Percentiles rank a stretch among this genome's conserved stretches.
These are phyloP conservation scores for Coniosporium tulheliwenetii DNA, from an alignment of 2,329 filamentous ascomycete genomes.

Conservation along the genomic window DNA sequence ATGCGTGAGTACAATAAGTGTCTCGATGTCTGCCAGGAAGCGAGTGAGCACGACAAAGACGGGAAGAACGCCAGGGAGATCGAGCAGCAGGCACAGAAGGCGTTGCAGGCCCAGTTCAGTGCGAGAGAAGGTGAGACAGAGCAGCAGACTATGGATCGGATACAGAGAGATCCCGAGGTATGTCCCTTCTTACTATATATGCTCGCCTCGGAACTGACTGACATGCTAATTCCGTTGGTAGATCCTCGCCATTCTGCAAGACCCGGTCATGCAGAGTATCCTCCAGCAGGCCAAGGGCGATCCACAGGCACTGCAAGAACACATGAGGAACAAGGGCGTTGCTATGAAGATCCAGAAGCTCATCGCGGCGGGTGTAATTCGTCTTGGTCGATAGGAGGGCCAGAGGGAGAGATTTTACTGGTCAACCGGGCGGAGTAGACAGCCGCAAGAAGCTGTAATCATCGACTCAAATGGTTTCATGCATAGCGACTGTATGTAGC, in stretches of 20 bases:
- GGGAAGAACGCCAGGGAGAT: slow-evolving; percentile 83
- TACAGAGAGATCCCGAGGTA: slow-evolving; percentile 83
- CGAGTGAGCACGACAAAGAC: slow-evolving; percentile 58
- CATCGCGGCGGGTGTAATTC: slow-evolving; percentile 79
- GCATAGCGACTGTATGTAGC: background rate
- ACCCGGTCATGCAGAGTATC: slow-evolving; percentile 95
- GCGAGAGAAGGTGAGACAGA: slow-evolving; percentile 89
- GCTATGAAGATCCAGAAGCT: slow-evolving; percentile 86
- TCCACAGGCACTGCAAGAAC: slow-evolving; percentile 82
- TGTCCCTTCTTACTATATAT: slow-evolving; percentile 17
- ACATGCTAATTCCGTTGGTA: slow-evolving; percentile 16
- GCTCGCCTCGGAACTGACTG: background rate
- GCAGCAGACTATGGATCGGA: slow-evolving; percentile 82
- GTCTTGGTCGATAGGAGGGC: background rate
- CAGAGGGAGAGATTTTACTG: background rate
- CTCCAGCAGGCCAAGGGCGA: slow-evolving; percentile 92
- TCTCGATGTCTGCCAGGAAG: slow-evolving; percentile 75
- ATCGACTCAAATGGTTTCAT: background rate
- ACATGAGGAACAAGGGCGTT: slow-evolving; percentile 87
- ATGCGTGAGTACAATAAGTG: slow-evolving; percentile 98
- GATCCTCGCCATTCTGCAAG: slow-evolving; percentile 85
- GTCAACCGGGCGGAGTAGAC: background rate
- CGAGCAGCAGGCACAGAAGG: slow-evolving; percentile 87
- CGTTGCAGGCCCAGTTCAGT: slow-evolving; percentile 74
- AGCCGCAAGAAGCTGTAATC: background rate